Evolutionary conservation across 2,329 filamentous ascomycete species (phyloP), one percentile per base, ranked within the genome.

Genomic region (Diaporthe sp.): DNA sequence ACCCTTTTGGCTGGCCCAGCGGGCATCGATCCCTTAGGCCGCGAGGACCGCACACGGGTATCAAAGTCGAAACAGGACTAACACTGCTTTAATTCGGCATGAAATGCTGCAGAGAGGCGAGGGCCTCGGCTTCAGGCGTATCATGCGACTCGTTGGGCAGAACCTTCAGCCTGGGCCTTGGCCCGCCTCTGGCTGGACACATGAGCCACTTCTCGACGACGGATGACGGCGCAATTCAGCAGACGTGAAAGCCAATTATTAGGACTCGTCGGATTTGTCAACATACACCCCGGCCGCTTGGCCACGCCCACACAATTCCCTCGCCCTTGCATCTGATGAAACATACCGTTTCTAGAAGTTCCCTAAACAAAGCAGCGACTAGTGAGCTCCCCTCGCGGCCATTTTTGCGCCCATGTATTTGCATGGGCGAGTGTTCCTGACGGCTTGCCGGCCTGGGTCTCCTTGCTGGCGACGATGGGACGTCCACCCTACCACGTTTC

Each of bases 101-200:
- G 58, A 73, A 73, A 73, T 62, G 71, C 71, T 73, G 58, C 37
- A 73, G 58, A 28, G 58, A 58, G 71, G n/a, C 37, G 37, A 65
- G 58, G 71, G 71, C 49, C 58, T 72, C 71, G 65, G 65, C 65
- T 42, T 55, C 49, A 42, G 65, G 49, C 34, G 65, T 22, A 42
- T 70, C 49, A 70, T 70, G 65, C 65, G 31, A 42, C 31, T 44
- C 22, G 44, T 53, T 70, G 65, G 65, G 65, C 65, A 70, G 49
- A 55, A 70, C 65, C 65, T 70, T 70, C 65, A 70, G 65, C 65
- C 65, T 31, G 49, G 13, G 65, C n/a, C 65, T 55, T 42, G 65
- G 65, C 65, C 65, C 22, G 49, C n/a, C 65, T 22, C 34, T 70
- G 65, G 31, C 22, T 17, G 34, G 12, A 28, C 13, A 19, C 49